Conservation (phyloP, 2,329 filamentous ascomycete species). For the Ascochyta fabae region DNA sequence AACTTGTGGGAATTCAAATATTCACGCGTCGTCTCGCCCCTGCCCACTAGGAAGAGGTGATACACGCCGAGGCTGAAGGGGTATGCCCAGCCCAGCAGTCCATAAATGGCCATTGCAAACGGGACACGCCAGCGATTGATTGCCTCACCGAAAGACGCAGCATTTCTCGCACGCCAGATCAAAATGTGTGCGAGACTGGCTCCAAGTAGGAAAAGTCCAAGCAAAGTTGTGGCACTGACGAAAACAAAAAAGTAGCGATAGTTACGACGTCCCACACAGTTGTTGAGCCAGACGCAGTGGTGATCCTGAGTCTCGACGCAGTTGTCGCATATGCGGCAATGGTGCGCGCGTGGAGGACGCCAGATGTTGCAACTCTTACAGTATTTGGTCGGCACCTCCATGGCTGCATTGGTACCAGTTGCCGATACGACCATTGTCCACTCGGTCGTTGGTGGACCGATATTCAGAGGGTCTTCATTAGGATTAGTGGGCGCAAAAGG, state of each 20-base stretch:
- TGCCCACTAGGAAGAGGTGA: conserved; percentile 86
- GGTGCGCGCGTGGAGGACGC: conserved; percentile 93
- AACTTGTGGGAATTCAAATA: conserved; percentile 98
- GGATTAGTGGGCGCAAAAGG: conserved; percentile 78
- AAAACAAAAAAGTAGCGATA: conserved; percentile 98
- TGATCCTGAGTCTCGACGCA: conserved; percentile 98
- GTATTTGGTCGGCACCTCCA: conserved; percentile 98
- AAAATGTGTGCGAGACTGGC: conserved; percentile 82
- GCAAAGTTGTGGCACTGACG: conserved; percentile 77
- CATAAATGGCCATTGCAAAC: conserved; percentile 89
- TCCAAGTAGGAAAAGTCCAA: conserved; percentile 77
- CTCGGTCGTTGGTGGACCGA: conserved; percentile 87
- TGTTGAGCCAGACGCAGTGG: conserved; percentile 99
- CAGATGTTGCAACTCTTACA: conserved; percentile 98
- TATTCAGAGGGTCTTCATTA: conserved; percentile 78
- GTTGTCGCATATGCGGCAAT: conserved; percentile 96
- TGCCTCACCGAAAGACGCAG: conserved; percentile 70
- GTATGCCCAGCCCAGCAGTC: conserved; percentile 76
- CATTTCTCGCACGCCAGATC: conserved; percentile 69
- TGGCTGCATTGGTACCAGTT: conserved; percentile 76
- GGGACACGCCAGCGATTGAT: conserved; percentile 77
- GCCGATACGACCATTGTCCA: conserved; percentile 91
- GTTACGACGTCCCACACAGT: conserved; percentile 94
- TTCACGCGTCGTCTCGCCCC: conserved; percentile 94
- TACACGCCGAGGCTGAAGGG: conserved; percentile 84